Evolutionary conservation across 345 rosid species (phyloP), one percentile per base, ranked within the genome.

Genomic region (Citrus sinensis): DNA sequence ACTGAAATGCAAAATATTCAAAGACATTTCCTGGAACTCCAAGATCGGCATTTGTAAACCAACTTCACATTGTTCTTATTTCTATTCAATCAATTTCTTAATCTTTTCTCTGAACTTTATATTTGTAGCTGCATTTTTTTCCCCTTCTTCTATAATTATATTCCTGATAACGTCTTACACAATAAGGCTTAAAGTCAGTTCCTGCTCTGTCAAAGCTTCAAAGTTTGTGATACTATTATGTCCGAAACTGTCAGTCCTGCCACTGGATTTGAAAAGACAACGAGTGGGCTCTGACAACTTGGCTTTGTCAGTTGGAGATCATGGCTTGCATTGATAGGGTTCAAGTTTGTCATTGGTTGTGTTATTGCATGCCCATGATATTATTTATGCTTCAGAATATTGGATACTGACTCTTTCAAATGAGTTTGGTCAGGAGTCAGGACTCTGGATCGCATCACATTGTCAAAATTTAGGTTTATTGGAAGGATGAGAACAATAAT

Each of bases 201-300:
- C 7, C 73, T 42, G 34, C n/a, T 27, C 56, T 69, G 34, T 24
- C 73, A 69, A 65, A 46, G 34, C 74, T 70, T 49, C 60, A 70
- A 70, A 27, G 42, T 32, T 17, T 9, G 9, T 51, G 27, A 49
- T 46, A 49, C 24, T 27, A 3, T 70, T 54, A 27, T 27, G 20
- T 70, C 60, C 10, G 22, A 49, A 70, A 24, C 55, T 42, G 46
- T 34, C 32, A 22, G 61, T 71, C 76, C 75, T 61, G 6, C 66
- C 69, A 2, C 55, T 77, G 49, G 67, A 64, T 73, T 63, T 70
- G 73, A 78, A 34, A 34, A 49, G 70, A 63, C 71, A 35, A 24
- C 17, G 19, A 49, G 74, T 70, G 77, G 56, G 64, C 70, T 71
- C 56, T 79, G 74, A 70, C 82, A 79, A 66, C 67, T 70, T 71